Evolutionary conservation across 2,329 filamentous ascomycete genomes (phyloP).

Genomic region (Aureobasidium pullulans): DNA sequence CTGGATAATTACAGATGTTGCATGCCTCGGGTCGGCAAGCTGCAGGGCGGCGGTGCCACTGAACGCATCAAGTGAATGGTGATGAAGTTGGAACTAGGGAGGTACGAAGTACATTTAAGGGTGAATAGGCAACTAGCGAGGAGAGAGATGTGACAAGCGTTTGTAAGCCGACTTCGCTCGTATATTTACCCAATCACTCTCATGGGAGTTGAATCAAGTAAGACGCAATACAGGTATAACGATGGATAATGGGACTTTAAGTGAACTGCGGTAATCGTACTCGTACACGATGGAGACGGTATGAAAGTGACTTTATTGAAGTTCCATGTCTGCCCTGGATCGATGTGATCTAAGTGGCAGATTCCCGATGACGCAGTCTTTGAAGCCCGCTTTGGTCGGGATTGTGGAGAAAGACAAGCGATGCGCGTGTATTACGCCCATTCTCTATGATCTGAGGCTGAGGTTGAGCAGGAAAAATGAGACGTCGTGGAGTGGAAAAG

Average conservation of each 20-base stretch:
- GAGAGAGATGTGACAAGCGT: neutral
- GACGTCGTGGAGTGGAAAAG: neutral
- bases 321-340: neutral
- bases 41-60: conserved; percentile 4
- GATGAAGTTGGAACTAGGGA: neutral
- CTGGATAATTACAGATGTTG: neutral
- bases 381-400: neutral
- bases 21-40: conserved; percentile 3
- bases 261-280: neutral
- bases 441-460: neutral
- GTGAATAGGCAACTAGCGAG: neutral
- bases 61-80: conserved; percentile 1
- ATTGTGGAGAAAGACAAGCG: neutral
- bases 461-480: neutral
- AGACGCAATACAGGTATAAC: neutral
- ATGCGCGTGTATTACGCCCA: neutral
- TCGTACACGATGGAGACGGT: neutral
- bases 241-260: neutral
- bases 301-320: conserved; percentile 3
- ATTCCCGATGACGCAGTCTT: neutral
- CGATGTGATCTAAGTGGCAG: neutral
- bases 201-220: neutral
- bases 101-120: neutral
- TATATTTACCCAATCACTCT: neutral
- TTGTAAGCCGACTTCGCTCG: neutral